phyloP scores from a whole-genome alignment of 257 asterid genomes.

The Scutellaria minor region DNA sequence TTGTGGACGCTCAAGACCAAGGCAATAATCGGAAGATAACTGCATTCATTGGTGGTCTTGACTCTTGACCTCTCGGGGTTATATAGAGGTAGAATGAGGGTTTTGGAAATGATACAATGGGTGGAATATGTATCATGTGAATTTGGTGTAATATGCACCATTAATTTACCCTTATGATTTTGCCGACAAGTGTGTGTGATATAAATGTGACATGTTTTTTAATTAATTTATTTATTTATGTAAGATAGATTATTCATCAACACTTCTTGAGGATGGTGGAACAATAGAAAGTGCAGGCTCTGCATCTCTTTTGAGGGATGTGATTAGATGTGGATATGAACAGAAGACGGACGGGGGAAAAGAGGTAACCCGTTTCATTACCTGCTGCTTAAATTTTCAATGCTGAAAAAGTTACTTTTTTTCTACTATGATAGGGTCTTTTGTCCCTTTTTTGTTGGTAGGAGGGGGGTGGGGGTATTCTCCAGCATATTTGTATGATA shows the following conservation, averaged over 20 bases:
- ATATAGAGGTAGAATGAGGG: no score
- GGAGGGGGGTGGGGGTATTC: no score
- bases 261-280: conserved; percentile 18
- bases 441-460: background rate
- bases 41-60: conserved; percentile 90
- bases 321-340: conserved; percentile 27
- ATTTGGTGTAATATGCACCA: no score
- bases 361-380: conserved; percentile 11
- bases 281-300: conserved; percentile 11
- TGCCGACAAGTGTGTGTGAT: no score
- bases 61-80: conserved; percentile 58
- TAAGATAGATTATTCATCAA: background rate
- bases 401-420: background rate
- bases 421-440: background rate
- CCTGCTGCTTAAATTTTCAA: background rate
- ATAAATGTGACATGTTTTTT: no score
- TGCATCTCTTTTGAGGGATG: conserved; percentile 18
- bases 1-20: conserved; percentile 84
- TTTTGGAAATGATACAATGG: no score
- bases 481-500: no score
- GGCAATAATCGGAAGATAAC: conserved; percentile 84
- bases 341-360: conserved; percentile 28
- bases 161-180: no score
- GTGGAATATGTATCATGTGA: no score
- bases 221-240: no score